phyloP scores from a whole-genome alignment of 2,329 filamentous ascomycete genomes.

The Trichoderma hamatum region DNA sequence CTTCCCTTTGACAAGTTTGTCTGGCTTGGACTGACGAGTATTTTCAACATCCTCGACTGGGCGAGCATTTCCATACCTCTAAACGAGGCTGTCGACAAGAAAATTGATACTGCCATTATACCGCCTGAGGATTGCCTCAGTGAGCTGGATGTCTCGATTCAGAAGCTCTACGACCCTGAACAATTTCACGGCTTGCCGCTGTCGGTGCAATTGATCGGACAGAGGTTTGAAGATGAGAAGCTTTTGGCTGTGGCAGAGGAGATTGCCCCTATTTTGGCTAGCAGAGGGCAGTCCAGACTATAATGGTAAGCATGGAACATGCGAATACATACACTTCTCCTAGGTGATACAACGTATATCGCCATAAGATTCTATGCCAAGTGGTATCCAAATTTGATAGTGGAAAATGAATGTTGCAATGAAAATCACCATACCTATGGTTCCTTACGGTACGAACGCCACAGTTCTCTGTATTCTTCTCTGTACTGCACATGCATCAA shows the following conservation, averaged over 20 bases:
- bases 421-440: neutral
- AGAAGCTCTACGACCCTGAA: neutral
- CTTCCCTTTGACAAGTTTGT: neutral
- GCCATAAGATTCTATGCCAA: neutral
- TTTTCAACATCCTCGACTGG: neutral
- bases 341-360: neutral
- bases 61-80: conserved; percentile 3
- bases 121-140: neutral
- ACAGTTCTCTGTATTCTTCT: neutral
- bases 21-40: neutral
- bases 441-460: no score
- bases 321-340: no score
- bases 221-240: conserved; percentile 4
- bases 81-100: neutral
- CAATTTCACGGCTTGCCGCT: neutral
- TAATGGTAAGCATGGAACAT: neutral
- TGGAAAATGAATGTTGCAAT: no score
- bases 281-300: neutral
- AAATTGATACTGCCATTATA: neutral
- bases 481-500: neutral
- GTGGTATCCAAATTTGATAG: no score
- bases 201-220: neutral
- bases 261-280: neutral
- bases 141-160: neutral
- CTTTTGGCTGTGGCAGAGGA: neutral